A percentile compares a stretch with the other conserved stretches of the same genome.
Conservation (phyloP, 352 stramenopile species). For the Phytophthora crassamura region DNA sequence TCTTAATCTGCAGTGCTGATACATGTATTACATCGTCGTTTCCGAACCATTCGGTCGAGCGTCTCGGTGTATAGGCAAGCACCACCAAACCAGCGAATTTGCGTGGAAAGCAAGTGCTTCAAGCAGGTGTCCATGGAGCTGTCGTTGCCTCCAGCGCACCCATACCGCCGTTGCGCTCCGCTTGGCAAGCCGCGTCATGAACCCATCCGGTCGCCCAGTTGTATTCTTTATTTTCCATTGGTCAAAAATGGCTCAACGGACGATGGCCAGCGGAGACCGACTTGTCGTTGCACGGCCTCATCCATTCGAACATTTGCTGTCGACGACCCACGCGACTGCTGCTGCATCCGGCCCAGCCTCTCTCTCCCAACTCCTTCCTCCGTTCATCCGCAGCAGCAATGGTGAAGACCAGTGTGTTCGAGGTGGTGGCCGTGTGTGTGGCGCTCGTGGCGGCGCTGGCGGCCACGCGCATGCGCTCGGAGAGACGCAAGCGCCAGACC, state of each 20-base stretch:
- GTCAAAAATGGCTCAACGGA: slow-evolving; percentile 8
- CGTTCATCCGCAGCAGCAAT: slow-evolving; percentile 17
- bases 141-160: slow-evolving; percentile 1
- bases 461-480: slow-evolving; percentile 54
- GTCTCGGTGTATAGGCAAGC: slow-evolving; percentile 15
- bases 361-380: no score
- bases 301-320: slow-evolving; percentile 17
- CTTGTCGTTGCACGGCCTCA: neutral
- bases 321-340: slow-evolving; percentile 5
- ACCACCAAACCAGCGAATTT: slow-evolving; percentile 25
- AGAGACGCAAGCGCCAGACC: slow-evolving; percentile 46
- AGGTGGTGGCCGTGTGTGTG: slow-evolving; percentile 52
- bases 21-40: no score
- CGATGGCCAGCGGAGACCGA: slow-evolving; percentile 5
- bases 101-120: neutral
- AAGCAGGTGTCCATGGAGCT: neutral
- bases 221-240: slow-evolving; percentile 25
- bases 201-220: slow-evolving; percentile 2
- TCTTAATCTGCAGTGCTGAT: no score
- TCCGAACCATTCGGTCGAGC: no score
- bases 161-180: slow-evolving; percentile 8
- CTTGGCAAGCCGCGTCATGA: slow-evolving; percentile 11
- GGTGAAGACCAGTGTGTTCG: slow-evolving; percentile 53
- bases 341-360: no score
- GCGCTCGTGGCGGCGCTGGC: slow-evolving; percentile 57